Evolutionary conservation across 1,284 basidiomycete genomes (phyloP), one percentile per base, ranked within the genome.

Genomic region (Sparassis latifolia): DNA sequence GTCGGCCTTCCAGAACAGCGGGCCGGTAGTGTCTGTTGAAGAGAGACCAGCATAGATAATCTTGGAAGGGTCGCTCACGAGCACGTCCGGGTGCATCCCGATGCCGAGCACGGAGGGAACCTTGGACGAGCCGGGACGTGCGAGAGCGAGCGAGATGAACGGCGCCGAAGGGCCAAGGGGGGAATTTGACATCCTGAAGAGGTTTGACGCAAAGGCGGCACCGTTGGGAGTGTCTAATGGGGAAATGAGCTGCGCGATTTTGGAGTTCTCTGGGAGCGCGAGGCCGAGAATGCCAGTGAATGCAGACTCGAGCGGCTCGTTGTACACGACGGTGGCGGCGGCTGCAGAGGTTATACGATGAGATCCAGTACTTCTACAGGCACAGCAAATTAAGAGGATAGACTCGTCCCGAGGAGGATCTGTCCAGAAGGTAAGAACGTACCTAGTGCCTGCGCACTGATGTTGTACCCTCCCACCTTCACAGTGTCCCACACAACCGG

Each of bases 211-310:
- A 62, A 82, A 69, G 0, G 79, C 62, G 4, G 84, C 82, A 45
- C 86, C 86, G 56, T 86, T 82, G 0, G 80, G 75, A 2, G 64
- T 51, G 62, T 80, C 72, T 9, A 68, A 68, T 0, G 82, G 71
- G 0, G 76, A 70, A 33, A 89, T 71, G 2, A 48, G 5, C 3
- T 65, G 47, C 1, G 78, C 70, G 48, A 89, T 88, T 53, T 80
- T 58, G 20, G 81, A 84, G 64, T 86, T 79, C 37, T 70, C 65
- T 27, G 86, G 82, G 27, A 87, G 78, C 1, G 85, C 82, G 39
- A 89, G 78, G n/a, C 86, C 87, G 3, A 89, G 71, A 45, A 89
- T 74, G 33, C 86, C 86, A 52, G 68, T 72, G 62, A 83, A 89
- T 9, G 65, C 52, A 4, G 70, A 58, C 1, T 72, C 66, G 3